phyloP scores from a whole-genome alignment of 106 monocot genomes.

The Amphibolis antarctica region DNA sequence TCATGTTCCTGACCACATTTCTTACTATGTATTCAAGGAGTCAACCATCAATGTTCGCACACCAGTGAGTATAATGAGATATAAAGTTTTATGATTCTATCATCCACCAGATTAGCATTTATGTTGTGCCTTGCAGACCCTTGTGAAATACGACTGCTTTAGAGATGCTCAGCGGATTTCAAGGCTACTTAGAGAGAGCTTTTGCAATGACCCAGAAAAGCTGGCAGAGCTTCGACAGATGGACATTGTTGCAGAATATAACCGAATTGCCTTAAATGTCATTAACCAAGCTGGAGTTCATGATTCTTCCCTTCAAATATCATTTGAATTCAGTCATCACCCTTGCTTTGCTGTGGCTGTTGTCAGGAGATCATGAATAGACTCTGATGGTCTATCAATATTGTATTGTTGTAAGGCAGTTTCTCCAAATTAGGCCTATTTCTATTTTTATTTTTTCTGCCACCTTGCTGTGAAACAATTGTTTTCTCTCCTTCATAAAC shows the following conservation, averaged over 20 bases:
- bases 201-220: conserved; percentile 43
- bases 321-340: conserved; percentile 68
- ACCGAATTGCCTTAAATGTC: conserved; percentile 68
- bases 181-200: conserved; percentile 44
- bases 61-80: conserved; percentile 43
- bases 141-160: conserved; percentile 50
- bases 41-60: conserved; percentile 41
- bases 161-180: conserved; percentile 59
- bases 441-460: neutral
- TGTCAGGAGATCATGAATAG: conserved; percentile 51
- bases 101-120: neutral
- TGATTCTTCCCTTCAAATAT: conserved; percentile 50
- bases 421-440: neutral
- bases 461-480: too few relatives aligned
- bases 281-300: conserved; percentile 44
- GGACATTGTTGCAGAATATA: conserved; percentile 78
- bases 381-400: conserved; percentile 24
- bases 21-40: conserved; percentile 63
- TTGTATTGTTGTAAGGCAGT: conserved; percentile 23
- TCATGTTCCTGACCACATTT: conserved; percentile 63
- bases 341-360: conserved; percentile 76
- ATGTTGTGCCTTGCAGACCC: conserved; percentile 28
- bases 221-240: conserved; percentile 61
- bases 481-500: too few relatives aligned
- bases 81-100: neutral